Evolutionary conservation across 2,329 filamentous ascomycete species (phyloP).

Genomic region (Cytospora mali): DNA sequence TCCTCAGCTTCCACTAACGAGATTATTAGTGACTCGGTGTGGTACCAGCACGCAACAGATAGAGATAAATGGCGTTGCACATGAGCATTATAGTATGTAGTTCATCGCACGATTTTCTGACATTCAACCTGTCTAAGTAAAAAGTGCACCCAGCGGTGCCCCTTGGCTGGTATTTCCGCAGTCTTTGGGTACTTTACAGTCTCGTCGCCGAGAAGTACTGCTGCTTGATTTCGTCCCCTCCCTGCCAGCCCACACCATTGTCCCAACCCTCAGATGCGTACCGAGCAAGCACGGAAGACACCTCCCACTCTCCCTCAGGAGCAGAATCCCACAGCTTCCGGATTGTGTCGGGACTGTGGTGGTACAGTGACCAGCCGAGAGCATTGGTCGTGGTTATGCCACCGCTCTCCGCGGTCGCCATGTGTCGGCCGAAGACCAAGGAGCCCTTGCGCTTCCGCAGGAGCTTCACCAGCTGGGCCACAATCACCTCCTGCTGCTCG

Average conservation of each 20-base stretch:
- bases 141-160: too few relatives aligned
- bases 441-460: constrained; percentile 9
- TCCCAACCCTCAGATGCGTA: constrained; percentile 15
- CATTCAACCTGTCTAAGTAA: too few relatives aligned
- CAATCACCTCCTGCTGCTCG: constrained; percentile 4
- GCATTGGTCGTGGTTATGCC: neutral
- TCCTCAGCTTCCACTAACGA: too few relatives aligned
- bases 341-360: constrained; percentile 1
- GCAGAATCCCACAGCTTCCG: neutral
- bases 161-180: too few relatives aligned
- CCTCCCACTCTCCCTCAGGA: neutral
- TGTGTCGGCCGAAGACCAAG: constrained; percentile 18
- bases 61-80: too few relatives aligned
- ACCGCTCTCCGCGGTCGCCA: constrained; percentile 5
- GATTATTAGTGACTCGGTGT: too few relatives aligned
- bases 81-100: too few relatives aligned
- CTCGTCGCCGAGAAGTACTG: constrained; percentile 8
- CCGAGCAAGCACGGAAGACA: neutral
- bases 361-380: constrained; percentile 18
- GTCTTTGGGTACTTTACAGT: neutral
- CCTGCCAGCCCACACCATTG: constrained; percentile 2
- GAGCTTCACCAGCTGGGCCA: neutral
- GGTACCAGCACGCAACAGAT: too few relatives aligned
- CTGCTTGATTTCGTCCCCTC: constrained; percentile 13
- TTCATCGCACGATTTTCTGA: too few relatives aligned